These are phyloP conservation scores for Geranomyces michiganensis DNA, from an alignment of 192 early-diverging fungal genomes.

Conservation along the genomic window DNA sequence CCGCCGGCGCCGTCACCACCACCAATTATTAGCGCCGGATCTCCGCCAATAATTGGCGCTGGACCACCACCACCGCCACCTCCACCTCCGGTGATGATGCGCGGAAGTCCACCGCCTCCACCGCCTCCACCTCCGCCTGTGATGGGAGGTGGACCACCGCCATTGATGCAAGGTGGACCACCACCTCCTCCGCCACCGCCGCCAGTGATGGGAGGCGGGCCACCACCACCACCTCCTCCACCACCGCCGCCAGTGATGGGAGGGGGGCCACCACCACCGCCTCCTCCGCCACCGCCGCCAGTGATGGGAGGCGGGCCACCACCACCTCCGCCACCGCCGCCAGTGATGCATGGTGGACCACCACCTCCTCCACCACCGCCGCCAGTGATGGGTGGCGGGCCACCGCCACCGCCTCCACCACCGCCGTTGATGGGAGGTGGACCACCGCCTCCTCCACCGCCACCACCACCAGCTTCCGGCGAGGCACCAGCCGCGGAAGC, in stretches of 20 bases:
- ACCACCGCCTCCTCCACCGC: constrained; percentile 23
- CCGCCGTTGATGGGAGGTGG: constrained; percentile 38
- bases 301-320: constrained; percentile 9
- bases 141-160: neutral
- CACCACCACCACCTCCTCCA: constrained; percentile 19
- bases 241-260: constrained; percentile 15
- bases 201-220: too few species aligned
- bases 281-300: constrained; percentile 31
- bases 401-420: constrained; percentile 47
- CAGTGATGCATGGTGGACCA: neutral
- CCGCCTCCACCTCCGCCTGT: constrained; percentile 4
- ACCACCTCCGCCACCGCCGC: constrained; percentile 21
- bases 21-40: too few species aligned
- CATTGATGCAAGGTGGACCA: neutral
- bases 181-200: constrained; percentile 11
- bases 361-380: constrained; percentile 26
- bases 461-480: constrained; percentile 1
- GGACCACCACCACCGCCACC: neutral
- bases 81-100: neutral
- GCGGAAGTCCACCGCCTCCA: constrained; percentile 22
- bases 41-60: too few species aligned
- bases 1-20: too few species aligned
- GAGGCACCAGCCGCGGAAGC: constrained; percentile 20
- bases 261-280: constrained; percentile 5
- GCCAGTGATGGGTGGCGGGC: constrained; percentile 15